A percentile compares a stretch with the other conserved stretches of the same genome.
Conservation (phyloP, 2,329 filamentous ascomycete species). For the Claviceps sp. region DNA sequence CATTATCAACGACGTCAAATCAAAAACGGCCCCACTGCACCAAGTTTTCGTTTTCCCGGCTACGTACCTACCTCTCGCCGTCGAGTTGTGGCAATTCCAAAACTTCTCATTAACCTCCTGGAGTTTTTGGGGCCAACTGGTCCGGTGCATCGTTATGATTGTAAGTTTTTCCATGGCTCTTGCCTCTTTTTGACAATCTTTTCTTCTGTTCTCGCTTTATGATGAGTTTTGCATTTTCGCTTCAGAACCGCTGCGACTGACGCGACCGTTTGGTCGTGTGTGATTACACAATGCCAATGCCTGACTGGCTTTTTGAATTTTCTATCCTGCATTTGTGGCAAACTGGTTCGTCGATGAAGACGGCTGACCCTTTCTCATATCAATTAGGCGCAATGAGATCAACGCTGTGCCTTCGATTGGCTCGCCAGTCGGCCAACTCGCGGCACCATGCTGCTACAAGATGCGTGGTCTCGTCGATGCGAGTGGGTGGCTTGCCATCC, state of each 20-base stretch:
- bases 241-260: slow-evolving; percentile 40
- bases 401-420: slow-evolving; percentile 23
- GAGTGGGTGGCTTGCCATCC: slow-evolving; percentile 1
- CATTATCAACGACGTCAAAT: background rate
- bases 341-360: background rate
- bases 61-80: background rate
- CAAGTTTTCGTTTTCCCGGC: background rate
- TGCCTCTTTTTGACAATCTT: background rate
- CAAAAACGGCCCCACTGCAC: background rate
- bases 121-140: slow-evolving; percentile 2
- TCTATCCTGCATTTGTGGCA: slow-evolving; percentile 1
- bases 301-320: slow-evolving; percentile 16
- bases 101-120: background rate
- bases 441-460: slow-evolving; percentile 1
- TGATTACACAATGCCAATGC: slow-evolving; percentile 29
- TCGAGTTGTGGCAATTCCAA: background rate
- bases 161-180: slow-evolving; percentile 18
- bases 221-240: slow-evolving; percentile 30
- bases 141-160: slow-evolving; percentile 19
- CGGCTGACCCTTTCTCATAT: slow-evolving; percentile 4
- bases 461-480: background rate
- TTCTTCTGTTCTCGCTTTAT: slow-evolving; percentile 13
- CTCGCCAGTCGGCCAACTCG: slow-evolving; percentile 14
- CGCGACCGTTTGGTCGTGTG: slow-evolving; percentile 26
- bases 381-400: slow-evolving; percentile 23